Evolutionary conservation across 2,329 filamentous ascomycete species (phyloP), one percentile per base, ranked within the genome.

Genomic region (Scedosporium dehoogii): DNA sequence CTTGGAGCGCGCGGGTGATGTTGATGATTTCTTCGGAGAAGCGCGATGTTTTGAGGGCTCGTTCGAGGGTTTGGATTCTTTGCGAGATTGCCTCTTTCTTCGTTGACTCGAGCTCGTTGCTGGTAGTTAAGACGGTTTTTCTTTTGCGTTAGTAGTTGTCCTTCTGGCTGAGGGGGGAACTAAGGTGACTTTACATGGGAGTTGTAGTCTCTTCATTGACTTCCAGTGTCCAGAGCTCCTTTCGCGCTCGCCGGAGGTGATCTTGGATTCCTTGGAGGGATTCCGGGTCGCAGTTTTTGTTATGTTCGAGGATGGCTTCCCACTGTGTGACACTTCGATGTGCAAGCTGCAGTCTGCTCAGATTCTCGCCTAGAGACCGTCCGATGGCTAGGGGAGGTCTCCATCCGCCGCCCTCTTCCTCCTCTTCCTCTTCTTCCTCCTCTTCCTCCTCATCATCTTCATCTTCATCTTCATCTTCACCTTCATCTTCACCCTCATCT

Each of bases 1-100:
- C 76, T 3, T 68, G 63, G 41, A 79, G 75, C 21, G 76, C 78
- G 38, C 73, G 75, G 53, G 67, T 65, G 63, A 80, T 78, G 65
- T 80, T 79, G 18, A 69, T 65, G 10, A 63, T 68, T 66, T 79
- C 76, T 2, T 71, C 70, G 18, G 71, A 68, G 58, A 73, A 77
- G 16, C 66, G 59, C 23, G 71, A 72, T 6, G 67, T 69, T 1
- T 67, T 63, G 6, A 78, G 70, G 1, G 69, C 68, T 65, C 66
- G 66, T 56, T 68, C 63, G 21, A 80, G 67, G 14, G 68, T 18
- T 1, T 71, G 63, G 3, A 78, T 51, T 6, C 77, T 73, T 25
- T 71, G 62, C 6, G 65, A 59, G 12, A 79, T 70, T 27, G 69
- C 71, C 5, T 64, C 65, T 29, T 48, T 62, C 56, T 70, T 71